phyloP scores from a whole-genome alignment of 2,329 filamentous ascomycete genomes.

The Aspergillus uvarum region DNA sequence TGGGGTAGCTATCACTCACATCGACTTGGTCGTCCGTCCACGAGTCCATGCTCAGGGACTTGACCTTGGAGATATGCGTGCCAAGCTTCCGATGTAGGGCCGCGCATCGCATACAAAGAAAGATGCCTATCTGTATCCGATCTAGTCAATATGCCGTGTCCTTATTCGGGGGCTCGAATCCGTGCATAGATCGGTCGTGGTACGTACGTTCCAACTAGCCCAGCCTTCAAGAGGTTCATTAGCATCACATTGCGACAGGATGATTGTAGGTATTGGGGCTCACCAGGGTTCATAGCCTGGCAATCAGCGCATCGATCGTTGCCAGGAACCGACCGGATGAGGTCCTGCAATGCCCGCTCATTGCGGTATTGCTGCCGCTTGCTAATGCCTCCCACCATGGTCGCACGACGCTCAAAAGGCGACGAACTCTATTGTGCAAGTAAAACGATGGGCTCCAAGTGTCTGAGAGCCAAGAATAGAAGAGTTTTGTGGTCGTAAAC shows the following conservation, averaged over 20 bases:
- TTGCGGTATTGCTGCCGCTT: constrained; percentile 98
- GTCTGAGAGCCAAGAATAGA: constrained; percentile 11
- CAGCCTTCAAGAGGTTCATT: constrained; percentile 56
- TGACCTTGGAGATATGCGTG: constrained; percentile 97
- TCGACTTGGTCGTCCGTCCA: constrained; percentile 97
- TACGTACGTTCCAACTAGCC: constrained; percentile 92
- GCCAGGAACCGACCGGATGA: constrained; percentile 78
- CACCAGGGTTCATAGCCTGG: constrained; percentile 85
- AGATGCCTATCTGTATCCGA: constrained; percentile 73
- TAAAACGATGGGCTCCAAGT: neutral
- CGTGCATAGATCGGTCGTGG: neutral
- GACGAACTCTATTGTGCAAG: neutral
- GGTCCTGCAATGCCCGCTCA: constrained; percentile 84
- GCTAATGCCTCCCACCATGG: constrained; percentile 73
- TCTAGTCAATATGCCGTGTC: constrained; percentile 15
- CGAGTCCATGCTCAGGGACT: constrained; percentile 97
- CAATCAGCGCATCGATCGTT: constrained; percentile 96
- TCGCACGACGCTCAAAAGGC: constrained; percentile 13
- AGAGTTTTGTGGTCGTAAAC: constrained; percentile 12
- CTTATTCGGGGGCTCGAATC: neutral
- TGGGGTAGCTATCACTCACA: constrained; percentile 53
- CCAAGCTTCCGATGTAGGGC: constrained; percentile 93
- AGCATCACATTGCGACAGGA: neutral
- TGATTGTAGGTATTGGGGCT: constrained; percentile 30
- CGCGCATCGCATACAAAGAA: constrained; percentile 96